Percentiles rank a stretch among this genome's conserved stretches.
phyloP scores from a whole-genome alignment of 768 basidiomycete species.

The Trametes punicea region DNA sequence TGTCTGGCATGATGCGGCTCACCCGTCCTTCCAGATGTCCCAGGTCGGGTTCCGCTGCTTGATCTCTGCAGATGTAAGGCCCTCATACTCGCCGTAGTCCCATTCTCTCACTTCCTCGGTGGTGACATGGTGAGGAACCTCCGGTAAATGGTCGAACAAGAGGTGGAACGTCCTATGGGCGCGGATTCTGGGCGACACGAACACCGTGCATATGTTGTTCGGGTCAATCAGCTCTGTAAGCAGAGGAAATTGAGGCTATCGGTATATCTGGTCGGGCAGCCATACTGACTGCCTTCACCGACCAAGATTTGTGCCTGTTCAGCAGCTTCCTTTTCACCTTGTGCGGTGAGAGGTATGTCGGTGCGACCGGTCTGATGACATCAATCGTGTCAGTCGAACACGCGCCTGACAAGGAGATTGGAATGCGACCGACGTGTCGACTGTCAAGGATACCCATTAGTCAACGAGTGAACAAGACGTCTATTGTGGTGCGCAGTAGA shows the following conservation, averaged over 20 bases:
- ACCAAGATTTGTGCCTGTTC: conserved; percentile 64
- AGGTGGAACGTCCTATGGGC: conserved; percentile 86
- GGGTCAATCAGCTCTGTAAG: conserved; percentile 72
- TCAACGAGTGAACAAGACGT: conserved; percentile 10
- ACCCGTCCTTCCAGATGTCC: conserved; percentile 89
- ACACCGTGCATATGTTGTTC: conserved; percentile 64
- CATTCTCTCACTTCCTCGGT: conserved; percentile 77
- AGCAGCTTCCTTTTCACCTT: conserved; percentile 69
- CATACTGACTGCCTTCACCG: conserved; percentile 71
- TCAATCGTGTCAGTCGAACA: conserved; percentile 3
- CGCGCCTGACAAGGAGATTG: neutral
- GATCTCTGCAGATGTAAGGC: conserved; percentile 77
- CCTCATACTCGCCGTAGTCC: conserved; percentile 93
- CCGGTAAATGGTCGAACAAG: conserved; percentile 53
- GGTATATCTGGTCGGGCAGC: neutral
- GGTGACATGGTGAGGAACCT: conserved; percentile 49
- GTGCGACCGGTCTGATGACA: conserved; percentile 70
- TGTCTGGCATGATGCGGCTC: conserved; percentile 20
- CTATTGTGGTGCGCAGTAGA: conserved; percentile 5
- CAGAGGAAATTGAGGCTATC: neutral
- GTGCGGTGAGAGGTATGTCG: conserved; percentile 82
- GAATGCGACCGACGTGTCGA: conserved; percentile 51
- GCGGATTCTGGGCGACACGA: conserved; percentile 85
- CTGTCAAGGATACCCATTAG: conserved; percentile 31
- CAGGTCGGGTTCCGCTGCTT: conserved; percentile 55